phyloP scores from a whole-genome alignment of 495 filamentous ascomycete species.

The Penicillium psychrofluorescens region DNA sequence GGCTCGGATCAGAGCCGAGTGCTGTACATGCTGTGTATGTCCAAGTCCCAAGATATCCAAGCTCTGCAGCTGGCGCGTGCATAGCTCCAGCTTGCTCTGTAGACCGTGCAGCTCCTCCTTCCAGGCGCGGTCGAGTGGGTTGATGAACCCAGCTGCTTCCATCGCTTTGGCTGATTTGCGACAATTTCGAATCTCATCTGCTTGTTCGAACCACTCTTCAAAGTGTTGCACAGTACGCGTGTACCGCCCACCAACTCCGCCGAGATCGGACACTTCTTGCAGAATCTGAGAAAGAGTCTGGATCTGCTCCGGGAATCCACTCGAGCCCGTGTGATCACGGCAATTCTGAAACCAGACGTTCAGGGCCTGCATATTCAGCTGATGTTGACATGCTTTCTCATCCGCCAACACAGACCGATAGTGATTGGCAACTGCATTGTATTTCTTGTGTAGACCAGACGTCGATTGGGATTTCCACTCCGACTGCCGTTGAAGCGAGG shows the following conservation, averaged over 20 bases:
- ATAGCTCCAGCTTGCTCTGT: slow-evolving; percentile 32
- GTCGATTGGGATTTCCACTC: slow-evolving; percentile 33
- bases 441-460: slow-evolving; percentile 26
- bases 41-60: slow-evolving; percentile 32
- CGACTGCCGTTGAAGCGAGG: slow-evolving; percentile 20
- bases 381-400: slow-evolving; percentile 31
- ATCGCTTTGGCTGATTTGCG: slow-evolving; percentile 8
- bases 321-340: slow-evolving; percentile 17
- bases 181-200: slow-evolving; percentile 22
- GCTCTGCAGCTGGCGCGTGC: slow-evolving; percentile 27
- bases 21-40: slow-evolving; percentile 19
- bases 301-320: slow-evolving; percentile 32
- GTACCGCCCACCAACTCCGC: slow-evolving; percentile 24
- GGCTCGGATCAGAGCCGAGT: slow-evolving; percentile 29
- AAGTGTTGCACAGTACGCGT: slow-evolving; percentile 25
- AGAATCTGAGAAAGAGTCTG: slow-evolving; percentile 35
- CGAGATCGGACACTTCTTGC: slow-evolving; percentile 34
- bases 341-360: slow-evolving; percentile 30
- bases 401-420: slow-evolving; percentile 26
- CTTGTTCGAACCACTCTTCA: slow-evolving; percentile 37
- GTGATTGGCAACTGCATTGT: slow-evolving; percentile 27
- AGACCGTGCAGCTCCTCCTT: slow-evolving; percentile 31
- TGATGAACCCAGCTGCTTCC: slow-evolving; percentile 26
- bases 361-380: slow-evolving; percentile 33
- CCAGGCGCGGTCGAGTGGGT: slow-evolving; percentile 37